These are phyloP conservation scores for Cladosporium cucumerinum DNA, from an alignment of 2,329 filamentous ascomycete genomes.

Conservation along the genomic window DNA sequence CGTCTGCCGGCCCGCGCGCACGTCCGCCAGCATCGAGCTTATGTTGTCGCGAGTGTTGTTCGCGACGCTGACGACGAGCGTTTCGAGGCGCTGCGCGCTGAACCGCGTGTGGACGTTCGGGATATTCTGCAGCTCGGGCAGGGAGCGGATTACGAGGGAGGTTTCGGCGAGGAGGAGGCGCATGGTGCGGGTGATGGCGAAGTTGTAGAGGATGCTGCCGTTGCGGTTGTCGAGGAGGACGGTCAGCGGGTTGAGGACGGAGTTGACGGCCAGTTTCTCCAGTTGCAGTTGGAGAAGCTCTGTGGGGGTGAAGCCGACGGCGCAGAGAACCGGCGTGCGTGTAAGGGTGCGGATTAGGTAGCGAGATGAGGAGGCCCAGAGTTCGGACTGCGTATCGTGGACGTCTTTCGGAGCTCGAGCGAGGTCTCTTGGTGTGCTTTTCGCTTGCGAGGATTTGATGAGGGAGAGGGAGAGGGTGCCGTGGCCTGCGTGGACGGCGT, in stretches of 20 bases:
- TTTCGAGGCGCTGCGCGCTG: conserved; percentile 58
- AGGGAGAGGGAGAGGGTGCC: conserved; percentile 58
- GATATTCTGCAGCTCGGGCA: conserved; percentile 70
- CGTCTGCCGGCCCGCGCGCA: conserved; percentile 59
- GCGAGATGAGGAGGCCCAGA: conserved; percentile 45
- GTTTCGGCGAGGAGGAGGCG: conserved; percentile 72
- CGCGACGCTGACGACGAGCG: conserved; percentile 55
- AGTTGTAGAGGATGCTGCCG: conserved; percentile 66
- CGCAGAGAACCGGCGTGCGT: conserved; percentile 60
- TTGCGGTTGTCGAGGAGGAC: conserved; percentile 75
- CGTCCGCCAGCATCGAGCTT: conserved; percentile 66
- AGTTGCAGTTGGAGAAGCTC: conserved; percentile 71
- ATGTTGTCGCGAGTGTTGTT: conserved; percentile 54
- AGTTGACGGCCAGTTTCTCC: conserved; percentile 71
- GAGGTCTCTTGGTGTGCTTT: neutral
- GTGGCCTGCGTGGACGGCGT: conserved; percentile 55
- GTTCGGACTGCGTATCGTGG: conserved; percentile 22
- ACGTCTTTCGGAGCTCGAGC: conserved; percentile 16
- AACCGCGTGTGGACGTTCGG: conserved; percentile 60
- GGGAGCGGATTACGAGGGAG: conserved; percentile 62
- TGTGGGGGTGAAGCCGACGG: conserved; percentile 55
- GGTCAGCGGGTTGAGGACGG: conserved; percentile 77
- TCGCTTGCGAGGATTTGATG: conserved; percentile 35
- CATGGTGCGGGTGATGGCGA: conserved; percentile 62
- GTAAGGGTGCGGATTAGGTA: conserved; percentile 65